phyloP scores from a whole-genome alignment of 164 flowering plant species.

The Vitis amurensis region DNA sequence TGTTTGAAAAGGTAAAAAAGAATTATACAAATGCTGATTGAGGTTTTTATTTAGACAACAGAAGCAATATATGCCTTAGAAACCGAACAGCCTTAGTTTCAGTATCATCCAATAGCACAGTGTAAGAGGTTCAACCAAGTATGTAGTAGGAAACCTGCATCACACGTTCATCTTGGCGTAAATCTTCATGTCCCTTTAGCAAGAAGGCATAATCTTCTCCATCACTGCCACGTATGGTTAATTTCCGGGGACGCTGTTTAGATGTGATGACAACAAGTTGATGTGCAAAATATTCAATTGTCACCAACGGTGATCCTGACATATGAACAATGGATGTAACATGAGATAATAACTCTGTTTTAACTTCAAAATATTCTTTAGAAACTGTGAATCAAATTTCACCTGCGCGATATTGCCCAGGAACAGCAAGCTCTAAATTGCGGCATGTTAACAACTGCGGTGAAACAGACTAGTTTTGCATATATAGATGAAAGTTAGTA shows the following conservation, averaged over 20 bases:
- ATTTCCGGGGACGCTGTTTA: slow-evolving; percentile 93
- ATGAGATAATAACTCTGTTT: neutral
- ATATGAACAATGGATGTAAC: neutral
- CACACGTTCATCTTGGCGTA: slow-evolving; percentile 99
- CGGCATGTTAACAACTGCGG: slow-evolving; percentile 81
- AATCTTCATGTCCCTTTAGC: slow-evolving; percentile 97
- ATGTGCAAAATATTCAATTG: slow-evolving; percentile 85
- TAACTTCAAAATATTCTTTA: neutral
- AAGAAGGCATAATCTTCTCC: slow-evolving; percentile 94
- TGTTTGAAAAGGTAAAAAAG: neutral
- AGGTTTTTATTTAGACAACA: neutral
- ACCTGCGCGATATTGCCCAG: slow-evolving; percentile 98
- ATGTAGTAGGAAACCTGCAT: slow-evolving; percentile 75
- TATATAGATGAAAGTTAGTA: slow-evolving; percentile 8
- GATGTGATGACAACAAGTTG: slow-evolving; percentile 96
- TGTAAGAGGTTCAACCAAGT: neutral
- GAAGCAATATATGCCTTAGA: neutral
- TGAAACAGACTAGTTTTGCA: slow-evolving; percentile 75
- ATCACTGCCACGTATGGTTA: slow-evolving; percentile 95
- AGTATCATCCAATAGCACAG: neutral
- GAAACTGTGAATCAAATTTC: neutral
- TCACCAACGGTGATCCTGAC: slow-evolving; percentile 82
- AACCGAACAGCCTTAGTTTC: too few relatives aligned
- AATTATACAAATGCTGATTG: neutral
- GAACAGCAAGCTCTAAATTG: slow-evolving; percentile 93